Evolutionary conservation across 306 rosid species (phyloP).

Genomic region (Rosa multiflora): DNA sequence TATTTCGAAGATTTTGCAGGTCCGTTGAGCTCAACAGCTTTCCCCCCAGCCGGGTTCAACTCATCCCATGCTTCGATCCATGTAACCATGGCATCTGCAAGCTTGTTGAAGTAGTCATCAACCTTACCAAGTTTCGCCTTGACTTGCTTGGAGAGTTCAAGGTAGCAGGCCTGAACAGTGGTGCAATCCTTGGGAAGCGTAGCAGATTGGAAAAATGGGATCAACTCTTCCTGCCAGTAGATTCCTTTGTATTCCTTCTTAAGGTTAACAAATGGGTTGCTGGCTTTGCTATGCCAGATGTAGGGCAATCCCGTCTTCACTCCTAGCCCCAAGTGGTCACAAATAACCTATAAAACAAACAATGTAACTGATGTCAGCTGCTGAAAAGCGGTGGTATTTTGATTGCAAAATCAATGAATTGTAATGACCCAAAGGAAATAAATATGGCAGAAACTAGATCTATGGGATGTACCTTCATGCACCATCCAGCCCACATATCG

Average conservation of each 20-base stretch:
- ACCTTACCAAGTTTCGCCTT: constrained; percentile 67
- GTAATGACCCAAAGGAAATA: neutral
- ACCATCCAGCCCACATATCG: constrained; percentile 99
- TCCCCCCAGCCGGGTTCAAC: constrained; percentile 46
- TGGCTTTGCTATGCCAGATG: constrained; percentile 91
- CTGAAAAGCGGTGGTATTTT: neutral
- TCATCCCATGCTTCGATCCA: constrained; percentile 95
- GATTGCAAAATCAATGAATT: constrained; percentile 2
- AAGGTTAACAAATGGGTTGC: constrained; percentile 81
- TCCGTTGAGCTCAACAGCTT: constrained; percentile 3
- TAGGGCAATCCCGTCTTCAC: constrained; percentile 90
- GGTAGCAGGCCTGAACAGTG: constrained; percentile 67
- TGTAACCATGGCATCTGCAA: constrained; percentile 77
- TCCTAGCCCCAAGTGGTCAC: constrained; percentile 78
- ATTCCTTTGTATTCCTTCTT: constrained; percentile 87
- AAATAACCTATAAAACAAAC: constrained; percentile 53
- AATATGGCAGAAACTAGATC: neutral
- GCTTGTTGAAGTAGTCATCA: constrained; percentile 71
- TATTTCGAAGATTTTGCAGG: constrained; percentile 33
- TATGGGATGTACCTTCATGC: constrained; percentile 54
- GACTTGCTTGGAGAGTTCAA: constrained; percentile 79
- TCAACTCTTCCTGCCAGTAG: constrained; percentile 82
- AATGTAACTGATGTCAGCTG: constrained; percentile 8
- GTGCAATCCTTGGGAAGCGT: constrained; percentile 68
- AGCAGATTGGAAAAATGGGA: constrained; percentile 75